These are phyloP conservation scores for Gossypium raimondii DNA, from an alignment of 345 rosid genomes.

Conservation along the genomic window DNA sequence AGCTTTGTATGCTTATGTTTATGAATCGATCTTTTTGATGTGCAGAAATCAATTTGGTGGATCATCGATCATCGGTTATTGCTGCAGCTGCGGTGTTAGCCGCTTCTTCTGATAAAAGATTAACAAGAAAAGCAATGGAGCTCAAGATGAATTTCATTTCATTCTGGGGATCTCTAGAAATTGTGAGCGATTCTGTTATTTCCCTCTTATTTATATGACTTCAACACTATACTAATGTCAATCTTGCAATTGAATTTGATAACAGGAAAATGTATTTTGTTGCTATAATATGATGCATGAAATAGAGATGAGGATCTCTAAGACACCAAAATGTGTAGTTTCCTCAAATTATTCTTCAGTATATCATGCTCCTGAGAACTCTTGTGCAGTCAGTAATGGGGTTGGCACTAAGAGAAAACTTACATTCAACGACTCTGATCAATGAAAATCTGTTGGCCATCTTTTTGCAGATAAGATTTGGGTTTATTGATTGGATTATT, in stretches of 20 bases:
- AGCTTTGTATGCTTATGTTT: not conserved
- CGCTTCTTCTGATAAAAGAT: slow-evolving; percentile 35
- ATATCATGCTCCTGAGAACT: slow-evolving; percentile 18
- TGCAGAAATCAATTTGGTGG: slow-evolving; percentile 55
- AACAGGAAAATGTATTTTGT: slow-evolving; percentile 56
- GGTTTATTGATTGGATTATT: slow-evolving; percentile 23
- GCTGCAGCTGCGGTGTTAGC: slow-evolving; percentile 71
- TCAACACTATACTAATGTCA: not conserved
- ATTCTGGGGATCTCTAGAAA: slow-evolving; percentile 43
- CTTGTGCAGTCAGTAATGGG: slow-evolving; percentile 27
- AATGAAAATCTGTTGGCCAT: slow-evolving; percentile 41
- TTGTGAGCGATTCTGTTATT: slow-evolving; percentile 34
- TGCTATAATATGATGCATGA: slow-evolving; percentile 56
- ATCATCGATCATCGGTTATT: slow-evolving; percentile 59
- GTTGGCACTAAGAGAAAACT: slow-evolving; percentile 54
- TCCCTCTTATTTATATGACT: not conserved
- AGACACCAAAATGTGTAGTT: slow-evolving; percentile 37
- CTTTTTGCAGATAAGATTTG: slow-evolving; percentile 10
- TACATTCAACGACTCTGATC: slow-evolving; percentile 40
- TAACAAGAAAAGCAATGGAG: slow-evolving; percentile 49
- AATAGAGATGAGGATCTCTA: slow-evolving; percentile 41
- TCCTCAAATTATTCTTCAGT: slow-evolving; percentile 24
- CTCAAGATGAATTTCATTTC: slow-evolving; percentile 46
- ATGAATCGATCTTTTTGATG: slow-evolving; percentile 5
- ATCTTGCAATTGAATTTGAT: slow-evolving; percentile 12